Conservation (phyloP, 176 grass and related monocot species). For the Aechmea fasciata region DNA sequence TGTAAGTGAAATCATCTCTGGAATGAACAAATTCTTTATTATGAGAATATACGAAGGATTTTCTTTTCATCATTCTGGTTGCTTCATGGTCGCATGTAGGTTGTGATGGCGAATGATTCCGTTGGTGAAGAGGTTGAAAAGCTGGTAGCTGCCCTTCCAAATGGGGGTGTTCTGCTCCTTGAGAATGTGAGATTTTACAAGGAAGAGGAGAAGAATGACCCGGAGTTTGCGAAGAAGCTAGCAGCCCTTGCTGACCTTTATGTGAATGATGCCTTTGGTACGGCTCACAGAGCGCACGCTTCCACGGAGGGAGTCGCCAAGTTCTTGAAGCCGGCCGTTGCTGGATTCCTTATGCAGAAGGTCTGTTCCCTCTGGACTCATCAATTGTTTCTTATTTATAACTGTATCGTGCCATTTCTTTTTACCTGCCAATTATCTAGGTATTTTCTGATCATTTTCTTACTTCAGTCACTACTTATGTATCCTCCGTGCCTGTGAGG, state of each 20-base stretch:
- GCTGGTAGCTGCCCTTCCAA: constrained; percentile 50
- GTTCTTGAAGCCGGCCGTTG: constrained; percentile 80
- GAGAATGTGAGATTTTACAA: constrained; percentile 95
- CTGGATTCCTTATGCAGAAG: constrained; percentile 99
- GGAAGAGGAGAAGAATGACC: constrained; percentile 96
- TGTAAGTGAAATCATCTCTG: constrained; percentile 29
- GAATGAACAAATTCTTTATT: not conserved
- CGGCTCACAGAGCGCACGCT: constrained; percentile 88
- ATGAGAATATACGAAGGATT: not conserved
- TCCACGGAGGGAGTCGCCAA: constrained; percentile 91
- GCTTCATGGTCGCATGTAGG: constrained; percentile 22
- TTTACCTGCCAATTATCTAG: not conserved
- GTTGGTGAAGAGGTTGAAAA: constrained; percentile 87
- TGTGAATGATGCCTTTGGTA: constrained; percentile 90
- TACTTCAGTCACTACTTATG: not conserved
- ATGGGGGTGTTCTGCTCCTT: constrained; percentile 85
- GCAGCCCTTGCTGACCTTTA: constrained; percentile 87
- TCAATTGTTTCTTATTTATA: not conserved
- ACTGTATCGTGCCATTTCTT: not conserved
- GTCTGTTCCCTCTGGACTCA: constrained; percentile 18
- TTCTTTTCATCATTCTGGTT: not conserved
- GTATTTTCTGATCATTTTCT: not conserved
- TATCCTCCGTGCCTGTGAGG: no score
- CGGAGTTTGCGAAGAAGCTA: constrained; percentile 91
- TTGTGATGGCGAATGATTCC: constrained; percentile 83